Base-by-base conservation (phyloP, 2,329 filamentous ascomycete genomes). In the Plectosphaerella cucumerina region DNA sequence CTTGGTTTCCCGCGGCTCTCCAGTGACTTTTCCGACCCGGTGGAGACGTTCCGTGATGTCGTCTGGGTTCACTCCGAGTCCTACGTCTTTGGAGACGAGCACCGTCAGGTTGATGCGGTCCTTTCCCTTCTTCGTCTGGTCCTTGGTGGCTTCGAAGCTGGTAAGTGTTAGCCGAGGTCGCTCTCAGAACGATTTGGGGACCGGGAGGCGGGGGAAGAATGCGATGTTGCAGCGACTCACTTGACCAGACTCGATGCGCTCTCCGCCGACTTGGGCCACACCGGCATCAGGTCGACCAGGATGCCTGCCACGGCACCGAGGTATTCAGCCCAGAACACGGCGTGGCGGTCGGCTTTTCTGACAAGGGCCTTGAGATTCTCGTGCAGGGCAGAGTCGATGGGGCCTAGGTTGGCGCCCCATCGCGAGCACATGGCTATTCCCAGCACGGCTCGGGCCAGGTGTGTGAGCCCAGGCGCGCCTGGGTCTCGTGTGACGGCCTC, bases 341-440 rank as follows among this genome's bases (percentile, higher is more conserved):
- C 68, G 45, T 74, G 68, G 2, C 56, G 53, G 53, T 68, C 63
- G 18, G 67, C 65, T 18, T 60, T 62, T 33, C 64, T 61, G 15
- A 77, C 62, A 34, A 82, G 61, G 15, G 59, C 64, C 33, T 67
- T 67, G n/a, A 82, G 63, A 6, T 70, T 69, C 4, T 59, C 57
- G 51, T 73, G 68, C 12, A 81, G 64, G 44, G 67, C 62, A 14
- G 62, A 60, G 53, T 85, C 81, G 1, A 70, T 63, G 1, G 74
- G 73, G 0, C 74, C 74, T 4, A 84, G 62, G 44, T 80, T 78
- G 3, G 82, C 84, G 17, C 84, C 87, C 83, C 90, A 95, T 57
- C 90, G 77, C 44, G 87, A 84, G 58, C 84, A 90, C 1, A 89
- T 74, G 1, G 86, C 78, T 4, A 96, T 71, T 0, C 83, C 89